A percentile compares a stretch with the other conserved stretches of the same genome.
These are phyloP conservation scores for Diaporthe sp. DNA, from an alignment of 2,329 filamentous ascomycete species.

Conservation along the genomic window DNA sequence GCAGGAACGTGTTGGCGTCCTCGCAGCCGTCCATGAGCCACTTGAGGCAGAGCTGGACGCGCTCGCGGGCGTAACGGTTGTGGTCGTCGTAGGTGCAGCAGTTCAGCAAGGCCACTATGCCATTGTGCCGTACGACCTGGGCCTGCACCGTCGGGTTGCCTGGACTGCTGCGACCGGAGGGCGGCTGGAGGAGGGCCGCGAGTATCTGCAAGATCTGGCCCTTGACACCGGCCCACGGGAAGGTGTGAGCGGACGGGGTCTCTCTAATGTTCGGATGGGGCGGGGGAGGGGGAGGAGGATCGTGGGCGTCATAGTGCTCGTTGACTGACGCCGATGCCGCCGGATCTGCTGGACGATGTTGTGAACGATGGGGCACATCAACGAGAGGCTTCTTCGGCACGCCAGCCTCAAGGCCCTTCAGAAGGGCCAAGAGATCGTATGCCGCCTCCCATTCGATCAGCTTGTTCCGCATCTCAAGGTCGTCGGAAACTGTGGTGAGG, in stretches of 20 bases:
- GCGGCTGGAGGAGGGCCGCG: conserved; percentile 89
- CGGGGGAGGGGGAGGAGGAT: conserved; percentile 58
- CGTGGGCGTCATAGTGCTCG: conserved; percentile 49
- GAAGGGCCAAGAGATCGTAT: conserved; percentile 87
- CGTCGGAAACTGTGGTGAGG: conserved; percentile 89
- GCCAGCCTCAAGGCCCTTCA: conserved; percentile 88
- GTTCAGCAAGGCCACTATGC: conserved; percentile 88
- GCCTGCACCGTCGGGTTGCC: conserved; percentile 84
- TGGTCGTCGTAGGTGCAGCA: conserved; percentile 93
- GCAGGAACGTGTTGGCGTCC: conserved; percentile 79
- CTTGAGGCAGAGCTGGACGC: conserved; percentile 89
- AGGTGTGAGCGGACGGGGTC: conserved; percentile 66
- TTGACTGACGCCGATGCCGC: conserved; percentile 51
- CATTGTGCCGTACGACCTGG: conserved; percentile 87
- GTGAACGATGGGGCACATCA: conserved; percentile 58
- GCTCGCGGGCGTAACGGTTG: conserved; percentile 94
- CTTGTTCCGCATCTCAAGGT: conserved; percentile 84
- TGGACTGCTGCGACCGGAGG: conserved; percentile 69
- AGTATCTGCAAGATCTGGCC: conserved; percentile 93
- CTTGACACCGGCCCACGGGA: conserved; percentile 83
- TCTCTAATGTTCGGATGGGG: conserved; percentile 68
- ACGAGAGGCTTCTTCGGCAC: conserved; percentile 86
- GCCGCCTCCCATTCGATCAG: conserved; percentile 93
- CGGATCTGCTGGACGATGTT: conserved; percentile 46
- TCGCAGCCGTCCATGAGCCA: conserved; percentile 83